Evolutionary conservation across 2,329 filamentous ascomycete genomes (phyloP).

Genomic region (Trichoderma afroharzianum): DNA sequence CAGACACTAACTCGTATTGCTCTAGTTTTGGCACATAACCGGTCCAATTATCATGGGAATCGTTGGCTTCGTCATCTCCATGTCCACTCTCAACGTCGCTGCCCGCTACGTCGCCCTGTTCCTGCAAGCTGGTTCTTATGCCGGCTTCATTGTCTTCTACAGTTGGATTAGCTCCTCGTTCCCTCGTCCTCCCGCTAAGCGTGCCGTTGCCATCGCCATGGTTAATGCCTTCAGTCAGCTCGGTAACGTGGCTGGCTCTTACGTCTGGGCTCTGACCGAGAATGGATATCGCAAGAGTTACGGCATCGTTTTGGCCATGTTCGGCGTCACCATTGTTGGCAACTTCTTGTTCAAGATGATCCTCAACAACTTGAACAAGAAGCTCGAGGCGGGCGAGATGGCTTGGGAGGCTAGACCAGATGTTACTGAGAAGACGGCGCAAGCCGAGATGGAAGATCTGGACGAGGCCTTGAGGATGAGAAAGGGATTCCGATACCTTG

Average conservation of each 20-base stretch:
- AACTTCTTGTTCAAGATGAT: constrained; percentile 48
- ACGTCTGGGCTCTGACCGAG: constrained; percentile 58
- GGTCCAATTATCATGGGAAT: constrained; percentile 52
- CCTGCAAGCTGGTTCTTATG: constrained; percentile 55
- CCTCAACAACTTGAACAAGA: constrained; percentile 44
- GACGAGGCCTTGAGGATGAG: constrained; percentile 44
- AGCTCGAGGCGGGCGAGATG: constrained; percentile 43
- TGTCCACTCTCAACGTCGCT: constrained; percentile 53
- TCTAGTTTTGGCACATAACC: constrained; percentile 54
- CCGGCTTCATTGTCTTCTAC: constrained; percentile 56
- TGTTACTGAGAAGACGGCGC: constrained; percentile 39
- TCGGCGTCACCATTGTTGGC: constrained; percentile 53
- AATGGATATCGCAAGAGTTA: constrained; percentile 63
- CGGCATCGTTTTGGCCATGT: constrained; percentile 63
- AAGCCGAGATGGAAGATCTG: constrained; percentile 38
- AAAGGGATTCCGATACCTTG: constrained; percentile 46
- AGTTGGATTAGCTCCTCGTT: constrained; percentile 57
- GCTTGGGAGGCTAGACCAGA: constrained; percentile 36
- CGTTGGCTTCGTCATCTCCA: constrained; percentile 57
- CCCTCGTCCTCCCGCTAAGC: constrained; percentile 57
- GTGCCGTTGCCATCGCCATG: constrained; percentile 57
- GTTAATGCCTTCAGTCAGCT: constrained; percentile 58
- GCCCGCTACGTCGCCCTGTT: constrained; percentile 60
- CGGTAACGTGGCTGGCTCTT: constrained; percentile 58
- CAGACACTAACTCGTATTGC: not conserved